Base-by-base conservation (phyloP, 2,329 filamentous ascomycete genomes). In the Colletotrichum eremochloae region DNA sequence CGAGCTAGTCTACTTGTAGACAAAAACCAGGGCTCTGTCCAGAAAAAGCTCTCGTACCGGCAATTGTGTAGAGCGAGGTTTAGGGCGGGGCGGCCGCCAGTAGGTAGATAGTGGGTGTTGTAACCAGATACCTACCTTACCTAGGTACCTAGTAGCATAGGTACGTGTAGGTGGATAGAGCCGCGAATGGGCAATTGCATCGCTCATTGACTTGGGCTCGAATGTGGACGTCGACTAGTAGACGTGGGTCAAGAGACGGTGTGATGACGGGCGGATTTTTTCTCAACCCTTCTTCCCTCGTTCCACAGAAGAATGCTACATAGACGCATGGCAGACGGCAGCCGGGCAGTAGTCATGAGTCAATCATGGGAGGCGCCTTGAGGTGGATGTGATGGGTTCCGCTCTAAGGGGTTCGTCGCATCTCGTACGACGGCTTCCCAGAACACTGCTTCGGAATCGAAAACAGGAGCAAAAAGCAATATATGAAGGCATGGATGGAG, bases 181-280 rank as follows among this genome's bases (percentile, higher is more conserved):
- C 68, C 65, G 68, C 68, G 64, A 63, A 36, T 52, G 48, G 46
- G 31, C 52, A 36, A n/a, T 15, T 48, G 40, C 33, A 29, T 9
- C 53, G 11, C 11, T 8, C 52, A 33, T 55, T 36, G 52, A 31
- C 18, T 20, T 53, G 31, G 20, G 18, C 9, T 36, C 8, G 7
- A n/a, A 38, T 7, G 24, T 7, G 6, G 48, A 24, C 9, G 29
- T 42, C 56, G 48, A 62, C 50, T 38, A 48, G 66, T 62, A 57
- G 68, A 18, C 58, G 31, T 44, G 44, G 58, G 50, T 7, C 57
- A 63, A 68, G 20, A 68, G 68, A 71, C 65, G 64, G 64, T 71
- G 68, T 68, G 44, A 36, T 29, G 20, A 38, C 42, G 44, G 18
- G 12, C 24, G 7, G n/a, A 11, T 7, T 24, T 3, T 1, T 48